Evolutionary conservation across 1,284 basidiomycete species (phyloP).

Genomic region (Heterobasidion irregulare): DNA sequence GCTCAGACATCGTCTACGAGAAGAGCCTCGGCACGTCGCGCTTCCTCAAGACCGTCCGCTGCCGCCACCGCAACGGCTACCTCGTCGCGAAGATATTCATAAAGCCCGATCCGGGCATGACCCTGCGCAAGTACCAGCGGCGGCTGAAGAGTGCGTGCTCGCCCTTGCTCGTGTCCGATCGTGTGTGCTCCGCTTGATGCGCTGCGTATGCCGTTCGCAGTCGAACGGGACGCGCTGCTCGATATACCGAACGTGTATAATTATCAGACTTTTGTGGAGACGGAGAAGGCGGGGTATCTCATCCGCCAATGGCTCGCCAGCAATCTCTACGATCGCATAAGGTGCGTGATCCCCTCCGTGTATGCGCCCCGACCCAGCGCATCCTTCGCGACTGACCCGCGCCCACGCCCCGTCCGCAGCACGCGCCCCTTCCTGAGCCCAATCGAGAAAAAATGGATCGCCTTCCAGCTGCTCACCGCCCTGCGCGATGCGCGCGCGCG

Average conservation of each 20-base stretch:
- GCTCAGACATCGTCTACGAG: slow-evolving; percentile 82
- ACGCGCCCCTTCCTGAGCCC: slow-evolving; percentile 90
- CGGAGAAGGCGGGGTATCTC: slow-evolving; percentile 93
- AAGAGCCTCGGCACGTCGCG: slow-evolving; percentile 89
- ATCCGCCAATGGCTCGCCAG: slow-evolving; percentile 93
- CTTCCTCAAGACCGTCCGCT: slow-evolving; percentile 89
- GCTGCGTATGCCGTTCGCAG: slow-evolving; percentile 26
- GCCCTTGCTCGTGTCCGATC: not conserved
- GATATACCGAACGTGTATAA: slow-evolving; percentile 88
- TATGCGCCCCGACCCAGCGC: not conserved
- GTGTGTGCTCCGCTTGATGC: not conserved
- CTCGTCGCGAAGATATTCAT: slow-evolving; percentile 78
- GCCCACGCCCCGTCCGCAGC: slow-evolving; percentile 33
- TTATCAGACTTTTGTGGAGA: slow-evolving; percentile 90
- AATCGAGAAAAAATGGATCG: slow-evolving; percentile 98
- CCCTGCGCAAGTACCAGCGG: slow-evolving; percentile 52
- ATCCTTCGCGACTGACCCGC: not conserved
- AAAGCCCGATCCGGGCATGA: slow-evolving; percentile 65
- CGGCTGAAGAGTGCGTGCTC: slow-evolving; percentile 50
- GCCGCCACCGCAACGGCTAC: slow-evolving; percentile 62
- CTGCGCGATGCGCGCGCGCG: slow-evolving; percentile 78
- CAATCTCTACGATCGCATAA: slow-evolving; percentile 96
- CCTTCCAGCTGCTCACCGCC: slow-evolving; percentile 86
- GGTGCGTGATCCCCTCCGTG: slow-evolving; percentile 40
- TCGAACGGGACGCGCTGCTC: slow-evolving; percentile 76